phyloP scores from a whole-genome alignment of 2,329 filamentous ascomycete species.

The Shiraia bambusicola region DNA sequence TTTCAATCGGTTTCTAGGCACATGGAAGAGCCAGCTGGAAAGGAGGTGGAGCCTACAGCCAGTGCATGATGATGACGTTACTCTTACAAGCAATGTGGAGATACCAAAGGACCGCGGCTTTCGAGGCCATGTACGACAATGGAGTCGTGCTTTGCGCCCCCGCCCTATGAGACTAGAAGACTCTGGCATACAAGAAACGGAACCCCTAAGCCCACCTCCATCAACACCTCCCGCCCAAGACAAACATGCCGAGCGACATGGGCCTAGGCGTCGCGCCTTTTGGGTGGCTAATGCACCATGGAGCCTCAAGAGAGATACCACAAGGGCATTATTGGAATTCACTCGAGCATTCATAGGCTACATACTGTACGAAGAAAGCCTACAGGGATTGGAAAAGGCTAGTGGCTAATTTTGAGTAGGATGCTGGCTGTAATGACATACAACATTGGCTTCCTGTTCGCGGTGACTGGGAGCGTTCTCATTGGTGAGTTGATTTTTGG shows the following conservation, averaged over 20 bases:
- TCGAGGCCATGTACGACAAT: constrained; percentile 13
- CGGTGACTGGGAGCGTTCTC: constrained; percentile 32
- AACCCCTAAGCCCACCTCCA: constrained; percentile 18
- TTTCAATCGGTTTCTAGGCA: constrained; percentile 35
- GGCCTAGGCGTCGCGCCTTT: constrained; percentile 2
- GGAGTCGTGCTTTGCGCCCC: constrained; percentile 13
- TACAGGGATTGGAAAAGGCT: not conserved
- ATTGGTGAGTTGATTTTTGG: constrained; percentile 33
- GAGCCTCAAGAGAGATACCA: constrained; percentile 22
- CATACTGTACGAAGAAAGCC: constrained; percentile 20
- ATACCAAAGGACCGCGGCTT: not conserved
- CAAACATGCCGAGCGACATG: not conserved
- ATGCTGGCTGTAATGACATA: constrained; percentile 40
- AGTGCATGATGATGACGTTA: not conserved
- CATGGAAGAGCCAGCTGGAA: constrained; percentile 29
- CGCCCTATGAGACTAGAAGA: constrained; percentile 13
- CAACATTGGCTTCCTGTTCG: constrained; percentile 34
- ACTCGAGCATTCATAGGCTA: constrained; percentile 30
- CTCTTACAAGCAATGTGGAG: not conserved
- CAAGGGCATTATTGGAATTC: constrained; percentile 26
- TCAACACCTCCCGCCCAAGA: constrained; percentile 1
- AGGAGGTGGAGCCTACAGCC: constrained; percentile 15
- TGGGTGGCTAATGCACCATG: constrained; percentile 25
- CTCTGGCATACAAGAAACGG: constrained; percentile 13
- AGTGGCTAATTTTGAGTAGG: constrained; percentile 9